These are phyloP conservation scores for Inonotus obliquus DNA, from an alignment of 1,284 basidiomycete genomes.

Conservation along the genomic window DNA sequence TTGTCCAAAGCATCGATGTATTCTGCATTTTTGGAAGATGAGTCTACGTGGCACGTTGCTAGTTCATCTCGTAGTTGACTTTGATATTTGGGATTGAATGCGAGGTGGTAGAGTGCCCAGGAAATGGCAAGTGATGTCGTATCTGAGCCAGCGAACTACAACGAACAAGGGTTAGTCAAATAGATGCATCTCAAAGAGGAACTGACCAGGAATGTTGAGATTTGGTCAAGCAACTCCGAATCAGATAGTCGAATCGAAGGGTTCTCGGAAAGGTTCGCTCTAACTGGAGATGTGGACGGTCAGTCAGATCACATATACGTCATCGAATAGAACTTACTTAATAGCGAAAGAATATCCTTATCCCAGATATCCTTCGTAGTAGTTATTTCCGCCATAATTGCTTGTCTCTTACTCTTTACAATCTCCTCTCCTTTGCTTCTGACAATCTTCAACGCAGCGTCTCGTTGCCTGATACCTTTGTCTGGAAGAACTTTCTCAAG, in stretches of 20 bases:
- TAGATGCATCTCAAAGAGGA: not conserved
- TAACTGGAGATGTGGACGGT: constrained; percentile 31
- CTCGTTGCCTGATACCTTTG: constrained; percentile 33
- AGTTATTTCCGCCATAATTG: constrained; percentile 31
- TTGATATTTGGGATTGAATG: constrained; percentile 41
- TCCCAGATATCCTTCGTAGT: constrained; percentile 27
- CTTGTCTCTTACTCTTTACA: constrained; percentile 36
- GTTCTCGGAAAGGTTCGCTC: constrained; percentile 41
- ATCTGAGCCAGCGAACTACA: constrained; percentile 45
- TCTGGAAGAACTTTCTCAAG: constrained; percentile 41
- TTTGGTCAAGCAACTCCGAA: constrained; percentile 44
- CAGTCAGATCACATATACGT: not conserved
- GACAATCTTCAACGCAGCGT: constrained; percentile 36
- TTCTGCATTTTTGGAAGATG: constrained; percentile 17
- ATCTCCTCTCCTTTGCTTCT: constrained; percentile 36
- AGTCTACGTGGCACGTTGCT: not conserved
- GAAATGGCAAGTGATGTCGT: constrained; percentile 48
- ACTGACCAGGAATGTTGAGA: constrained; percentile 41
- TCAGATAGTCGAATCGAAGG: constrained; percentile 41
- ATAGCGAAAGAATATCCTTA: constrained; percentile 43
- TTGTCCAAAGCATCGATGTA: constrained; percentile 40
- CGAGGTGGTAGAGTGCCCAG: constrained; percentile 51
- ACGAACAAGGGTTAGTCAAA: not conserved
- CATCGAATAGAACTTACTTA: constrained; percentile 32
- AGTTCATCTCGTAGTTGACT: constrained; percentile 42